phyloP scores from a whole-genome alignment of 2,329 filamentous ascomycete species.

The Aspergillus niger region DNA sequence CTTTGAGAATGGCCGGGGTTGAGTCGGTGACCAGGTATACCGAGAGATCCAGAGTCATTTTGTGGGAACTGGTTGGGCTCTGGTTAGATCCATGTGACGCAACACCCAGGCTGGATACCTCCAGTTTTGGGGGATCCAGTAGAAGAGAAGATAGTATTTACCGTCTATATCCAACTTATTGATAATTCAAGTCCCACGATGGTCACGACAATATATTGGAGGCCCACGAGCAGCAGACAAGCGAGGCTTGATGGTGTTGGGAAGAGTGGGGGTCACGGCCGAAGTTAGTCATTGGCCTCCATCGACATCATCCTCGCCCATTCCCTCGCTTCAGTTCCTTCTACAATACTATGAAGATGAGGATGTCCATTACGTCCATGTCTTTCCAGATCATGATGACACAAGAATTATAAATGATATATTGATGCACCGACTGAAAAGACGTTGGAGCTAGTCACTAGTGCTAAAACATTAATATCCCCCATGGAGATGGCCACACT shows the following conservation, averaged over 20 bases:
- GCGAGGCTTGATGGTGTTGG: neutral
- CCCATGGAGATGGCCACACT: no score
- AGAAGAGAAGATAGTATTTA: neutral
- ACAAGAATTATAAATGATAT: no score
- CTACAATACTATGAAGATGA: neutral
- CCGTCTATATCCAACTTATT: neutral
- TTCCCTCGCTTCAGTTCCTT: neutral
- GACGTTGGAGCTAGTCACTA: no score
- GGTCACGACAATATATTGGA: neutral
- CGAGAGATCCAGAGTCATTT: constrained; percentile 67
- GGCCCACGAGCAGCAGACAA: neutral
- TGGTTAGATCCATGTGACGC: neutral
- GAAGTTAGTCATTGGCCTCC: neutral
- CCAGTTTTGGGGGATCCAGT: neutral
- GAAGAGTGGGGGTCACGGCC: neutral
- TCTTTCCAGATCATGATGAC: no score
- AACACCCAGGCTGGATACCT: neutral
- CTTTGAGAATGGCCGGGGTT: constrained; percentile 77
- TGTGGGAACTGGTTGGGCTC: constrained; percentile 17
- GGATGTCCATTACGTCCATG: neutral
- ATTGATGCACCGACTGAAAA: no score
- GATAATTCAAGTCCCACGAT: neutral
- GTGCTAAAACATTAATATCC: no score
- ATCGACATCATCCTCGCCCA: neutral
- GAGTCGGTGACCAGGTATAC: constrained; percentile 93